These are phyloP conservation scores for Serendipita sp. DNA, from an alignment of 768 basidiomycete species.

Conservation along the genomic window DNA sequence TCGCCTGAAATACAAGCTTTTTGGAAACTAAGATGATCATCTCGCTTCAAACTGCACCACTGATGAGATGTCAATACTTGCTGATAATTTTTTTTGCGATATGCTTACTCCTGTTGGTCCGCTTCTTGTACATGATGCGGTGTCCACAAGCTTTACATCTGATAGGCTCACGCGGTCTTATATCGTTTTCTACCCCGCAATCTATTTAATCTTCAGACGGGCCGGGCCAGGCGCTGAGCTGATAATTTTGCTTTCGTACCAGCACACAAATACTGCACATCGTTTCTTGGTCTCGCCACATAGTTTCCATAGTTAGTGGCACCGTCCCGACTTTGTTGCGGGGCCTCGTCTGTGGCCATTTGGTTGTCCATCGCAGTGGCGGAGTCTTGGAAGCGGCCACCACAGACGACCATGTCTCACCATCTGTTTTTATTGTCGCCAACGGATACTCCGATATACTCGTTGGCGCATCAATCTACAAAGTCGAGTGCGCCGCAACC, in stretches of 20 bases:
- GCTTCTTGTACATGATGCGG: conserved; percentile 97
- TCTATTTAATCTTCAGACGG: conserved; percentile 29
- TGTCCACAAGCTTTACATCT: conserved; percentile 95
- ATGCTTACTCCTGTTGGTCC: conserved; percentile 76
- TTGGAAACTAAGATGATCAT: conserved; percentile 17
- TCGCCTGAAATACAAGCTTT: not conserved
- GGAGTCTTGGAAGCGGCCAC: not conserved
- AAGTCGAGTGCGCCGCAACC: conserved; percentile 42
- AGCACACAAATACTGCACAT: conserved; percentile 79
- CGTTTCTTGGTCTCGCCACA: conserved; percentile 18
- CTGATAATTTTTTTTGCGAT: not conserved
- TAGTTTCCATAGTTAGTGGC: conserved; percentile 1
- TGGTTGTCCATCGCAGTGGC: not conserved
- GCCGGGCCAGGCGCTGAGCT: not conserved
- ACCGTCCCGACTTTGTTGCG: not conserved
- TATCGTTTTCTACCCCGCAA: conserved; percentile 84
- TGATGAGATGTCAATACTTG: conserved; percentile 17
- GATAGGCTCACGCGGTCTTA: conserved; percentile 80
- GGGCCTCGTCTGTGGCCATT: not conserved
- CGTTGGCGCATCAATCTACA: conserved; percentile 63
- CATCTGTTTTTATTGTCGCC: conserved; percentile 76
- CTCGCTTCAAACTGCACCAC: conserved; percentile 81
- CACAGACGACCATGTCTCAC: conserved; percentile 46
- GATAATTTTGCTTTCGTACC: conserved; percentile 28
- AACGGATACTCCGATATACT: conserved; percentile 74